These are phyloP conservation scores for Xylaria polymorpha DNA, from an alignment of 2,329 filamentous ascomycete genomes.

Conservation along the genomic window DNA sequence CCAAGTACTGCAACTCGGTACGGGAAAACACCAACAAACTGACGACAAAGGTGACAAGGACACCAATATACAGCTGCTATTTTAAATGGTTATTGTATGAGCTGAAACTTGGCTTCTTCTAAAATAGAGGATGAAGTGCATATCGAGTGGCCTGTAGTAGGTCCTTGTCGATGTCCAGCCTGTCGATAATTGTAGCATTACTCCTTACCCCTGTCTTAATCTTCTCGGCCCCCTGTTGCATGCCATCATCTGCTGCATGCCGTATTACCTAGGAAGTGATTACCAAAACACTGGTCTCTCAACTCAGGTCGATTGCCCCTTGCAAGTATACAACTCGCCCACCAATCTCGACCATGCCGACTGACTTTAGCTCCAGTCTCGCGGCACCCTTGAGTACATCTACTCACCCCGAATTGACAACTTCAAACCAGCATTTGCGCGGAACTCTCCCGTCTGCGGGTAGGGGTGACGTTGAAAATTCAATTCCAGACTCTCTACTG, in stretches of 20 bases:
- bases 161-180: conserved; percentile 13
- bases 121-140: conserved; percentile 16
- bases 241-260: conserved; percentile 22
- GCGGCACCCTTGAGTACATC: conserved; percentile 6
- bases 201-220: conserved; percentile 30
- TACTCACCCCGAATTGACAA: conserved; percentile 2
- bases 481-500: not conserved
- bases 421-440: conserved; percentile 12
- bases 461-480: conserved; percentile 17
- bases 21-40: too few species aligned
- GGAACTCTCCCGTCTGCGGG: conserved; percentile 23
- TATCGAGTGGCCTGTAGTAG: conserved; percentile 8
- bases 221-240: conserved; percentile 25
- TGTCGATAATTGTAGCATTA: conserved; percentile 30
- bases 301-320: conserved; percentile 21
- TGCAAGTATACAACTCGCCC: conserved; percentile 26
- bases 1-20: not conserved
- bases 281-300: conserved; percentile 34
- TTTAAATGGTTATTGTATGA: conserved; percentile 5
- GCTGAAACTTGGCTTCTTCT: conserved; percentile 7
- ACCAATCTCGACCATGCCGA: conserved; percentile 14
- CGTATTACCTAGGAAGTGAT: conserved; percentile 28
- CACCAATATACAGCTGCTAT: conserved; percentile 14
- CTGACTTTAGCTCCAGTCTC: conserved; percentile 17
- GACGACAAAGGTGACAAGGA: conserved; percentile 1